These are phyloP conservation scores for Stromatinia cepivora DNA, from an alignment of 2,329 filamentous ascomycete species.

Conservation along the genomic window DNA sequence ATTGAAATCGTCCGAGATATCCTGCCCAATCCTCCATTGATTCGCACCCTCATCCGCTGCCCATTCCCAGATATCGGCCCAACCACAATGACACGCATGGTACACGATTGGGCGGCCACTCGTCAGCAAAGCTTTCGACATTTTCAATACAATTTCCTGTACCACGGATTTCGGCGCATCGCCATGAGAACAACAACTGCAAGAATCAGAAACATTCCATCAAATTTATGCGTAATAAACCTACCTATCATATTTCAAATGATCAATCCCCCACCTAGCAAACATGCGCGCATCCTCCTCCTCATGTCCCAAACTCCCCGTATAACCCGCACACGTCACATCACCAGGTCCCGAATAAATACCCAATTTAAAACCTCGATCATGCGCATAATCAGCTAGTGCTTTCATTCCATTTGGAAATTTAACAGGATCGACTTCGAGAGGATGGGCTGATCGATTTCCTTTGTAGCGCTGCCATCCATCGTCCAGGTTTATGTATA, in stretches of 20 bases:
- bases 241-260: slow-evolving; percentile 61
- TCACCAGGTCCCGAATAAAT: slow-evolving; percentile 60
- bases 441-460: neutral
- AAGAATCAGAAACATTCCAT: neutral
- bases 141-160: slow-evolving; percentile 7
- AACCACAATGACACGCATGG: slow-evolving; percentile 54
- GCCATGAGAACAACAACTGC: slow-evolving; percentile 9
- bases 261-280: slow-evolving; percentile 59
- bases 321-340: slow-evolving; percentile 31
- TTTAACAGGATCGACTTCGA: slow-evolving; percentile 6
- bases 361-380: slow-evolving; percentile 53
- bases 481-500: slow-evolving; percentile 10
- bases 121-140: slow-evolving; percentile 28
- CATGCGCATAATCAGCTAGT: slow-evolving; percentile 11
- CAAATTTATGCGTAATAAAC: neutral
- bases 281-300: slow-evolving; percentile 58
- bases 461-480: slow-evolving; percentile 13
- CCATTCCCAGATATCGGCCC: slow-evolving; percentile 47
- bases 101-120: slow-evolving; percentile 51
- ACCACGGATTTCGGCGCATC: slow-evolving; percentile 9
- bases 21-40: slow-evolving; percentile 49
- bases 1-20: slow-evolving; percentile 43
- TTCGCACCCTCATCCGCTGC: slow-evolving; percentile 45
- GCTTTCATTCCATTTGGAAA: slow-evolving; percentile 15
- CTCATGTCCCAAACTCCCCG: slow-evolving; percentile 58